A percentile compares a stretch with the other conserved stretches of the same genome.
Evolutionary conservation across 2,329 filamentous ascomycete species (phyloP).

Genomic region (Sclerotinia trifoliorum): DNA sequence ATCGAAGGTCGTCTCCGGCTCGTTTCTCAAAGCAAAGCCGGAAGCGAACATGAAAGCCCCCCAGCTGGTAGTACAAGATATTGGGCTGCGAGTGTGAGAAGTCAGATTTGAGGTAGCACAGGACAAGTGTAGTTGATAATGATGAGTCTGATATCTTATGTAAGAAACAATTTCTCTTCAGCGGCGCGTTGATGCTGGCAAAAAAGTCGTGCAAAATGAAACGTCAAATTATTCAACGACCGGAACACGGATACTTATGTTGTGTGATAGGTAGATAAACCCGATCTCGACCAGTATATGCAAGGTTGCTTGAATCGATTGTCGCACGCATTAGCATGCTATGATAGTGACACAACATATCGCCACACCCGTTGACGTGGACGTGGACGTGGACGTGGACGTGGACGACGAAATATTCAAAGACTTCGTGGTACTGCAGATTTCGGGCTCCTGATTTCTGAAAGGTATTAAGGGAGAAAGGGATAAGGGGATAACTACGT

Average conservation of each 20-base stretch:
- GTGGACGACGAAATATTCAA: neutral
- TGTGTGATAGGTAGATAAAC: neutral
- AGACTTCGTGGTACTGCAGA: neutral
- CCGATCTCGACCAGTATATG: neutral
- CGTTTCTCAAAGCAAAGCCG: neutral
- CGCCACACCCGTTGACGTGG: neutral
- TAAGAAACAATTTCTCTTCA: neutral
- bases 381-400: neutral
- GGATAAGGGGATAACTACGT: neutral
- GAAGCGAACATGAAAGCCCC: neutral
- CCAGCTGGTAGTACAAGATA: neutral
- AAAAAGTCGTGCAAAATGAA: constrained; percentile 1
- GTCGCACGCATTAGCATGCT: neutral
- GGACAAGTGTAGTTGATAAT: neutral
- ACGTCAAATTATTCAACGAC: neutral
- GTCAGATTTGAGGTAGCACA: neutral
- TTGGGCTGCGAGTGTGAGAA: neutral
- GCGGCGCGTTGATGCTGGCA: neutral
- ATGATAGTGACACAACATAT: neutral
- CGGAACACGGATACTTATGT: neutral
- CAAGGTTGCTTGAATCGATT: neutral
- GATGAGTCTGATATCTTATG: neutral
- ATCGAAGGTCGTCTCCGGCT: neutral
- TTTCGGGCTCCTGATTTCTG: neutral
- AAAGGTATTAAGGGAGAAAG: neutral